Base-by-base conservation (phyloP, 148 eudicot genomes). In the Heliamphora exappendiculata region DNA sequence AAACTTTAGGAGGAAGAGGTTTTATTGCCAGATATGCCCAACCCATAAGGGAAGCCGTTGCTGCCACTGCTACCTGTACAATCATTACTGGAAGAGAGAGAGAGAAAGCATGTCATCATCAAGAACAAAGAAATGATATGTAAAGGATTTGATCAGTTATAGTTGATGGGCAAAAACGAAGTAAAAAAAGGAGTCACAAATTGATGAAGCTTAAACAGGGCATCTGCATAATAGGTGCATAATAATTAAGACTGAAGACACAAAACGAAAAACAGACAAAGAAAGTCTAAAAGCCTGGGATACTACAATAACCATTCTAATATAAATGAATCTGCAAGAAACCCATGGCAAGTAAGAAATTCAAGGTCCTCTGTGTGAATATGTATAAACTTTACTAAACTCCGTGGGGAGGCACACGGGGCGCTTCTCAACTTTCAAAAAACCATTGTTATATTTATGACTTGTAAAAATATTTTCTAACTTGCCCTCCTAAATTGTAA, bases 1-100 rank as follows among this genome's bases (percentile, higher is more conserved):
- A 89, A 55, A 84, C 45, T 80, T 79, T 89, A 13, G 93, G 85
- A 74, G 89, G 84, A 73, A 86, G 82, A 54, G 93, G 90, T 72
- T 81, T 82, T 70, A 83, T 51, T 36, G 87, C 81, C 63, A 77
- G 67, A 84, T 88, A 89, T 41, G 76, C 84, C 76, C 77, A 89
- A 31, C 84, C 83, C 34, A 82, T 26, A 50, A 87, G 54, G 73
- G 86, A 66, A 1, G 55, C 85, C 16, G 67, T 69, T n/a, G 78
- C 22, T 53, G 88, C 87, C 37, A 85, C 64, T 33, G 81, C 86
- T 70, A 87, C 75, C 81, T 79, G 79, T 55, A 80, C 82, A 76
- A 86, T 73, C 96, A 89, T 91, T 69, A 14, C 45, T 65, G 29
- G 10, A 10, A 37, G 24, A n/a, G n/a, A n/a, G n/a, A n/a, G n/a